Evolutionary conservation across 225 moss, liverwort and hornwort genomes (phyloP).

Genomic region (Marchantia paleacea): DNA sequence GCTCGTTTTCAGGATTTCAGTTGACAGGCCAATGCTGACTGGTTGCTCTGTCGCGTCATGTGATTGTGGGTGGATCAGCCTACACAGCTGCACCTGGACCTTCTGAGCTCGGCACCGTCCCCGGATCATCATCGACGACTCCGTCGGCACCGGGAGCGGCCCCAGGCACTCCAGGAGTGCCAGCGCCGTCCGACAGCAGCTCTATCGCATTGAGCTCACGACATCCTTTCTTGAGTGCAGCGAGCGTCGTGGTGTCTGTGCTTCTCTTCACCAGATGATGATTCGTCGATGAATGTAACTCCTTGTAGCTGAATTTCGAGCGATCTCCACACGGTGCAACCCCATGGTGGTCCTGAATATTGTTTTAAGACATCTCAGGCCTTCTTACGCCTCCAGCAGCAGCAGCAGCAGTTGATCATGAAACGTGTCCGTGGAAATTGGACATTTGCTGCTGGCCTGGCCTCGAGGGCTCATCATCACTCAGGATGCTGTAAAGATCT

Average conservation of each 20-base stretch:
- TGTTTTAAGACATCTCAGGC: neutral
- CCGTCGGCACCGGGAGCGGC: neutral
- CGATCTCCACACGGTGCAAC: neutral
- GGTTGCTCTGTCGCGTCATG: too few species aligned
- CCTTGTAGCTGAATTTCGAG: neutral
- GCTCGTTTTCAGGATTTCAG: too few species aligned
- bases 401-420: neutral
- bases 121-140: neutral
- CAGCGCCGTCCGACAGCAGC: conserved; percentile 6
- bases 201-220: neutral
- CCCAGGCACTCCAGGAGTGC: conserved; percentile 5
- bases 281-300: neutral
- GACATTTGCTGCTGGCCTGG: too few species aligned
- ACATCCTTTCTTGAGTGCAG: neutral
- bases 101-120: conserved; percentile 3
- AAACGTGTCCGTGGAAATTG: neutral
- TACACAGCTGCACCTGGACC: conserved; percentile 11
- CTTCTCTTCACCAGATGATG: conserved; percentile 4
- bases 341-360: neutral
- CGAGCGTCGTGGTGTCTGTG: neutral
- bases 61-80: neutral
- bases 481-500: neutral
- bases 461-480: too few species aligned
- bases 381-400: too few species aligned
- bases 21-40: too few species aligned